Evolutionary conservation across 192 early-diverging fungal species (phyloP).

Genomic region (Backusella tarrabulga): DNA sequence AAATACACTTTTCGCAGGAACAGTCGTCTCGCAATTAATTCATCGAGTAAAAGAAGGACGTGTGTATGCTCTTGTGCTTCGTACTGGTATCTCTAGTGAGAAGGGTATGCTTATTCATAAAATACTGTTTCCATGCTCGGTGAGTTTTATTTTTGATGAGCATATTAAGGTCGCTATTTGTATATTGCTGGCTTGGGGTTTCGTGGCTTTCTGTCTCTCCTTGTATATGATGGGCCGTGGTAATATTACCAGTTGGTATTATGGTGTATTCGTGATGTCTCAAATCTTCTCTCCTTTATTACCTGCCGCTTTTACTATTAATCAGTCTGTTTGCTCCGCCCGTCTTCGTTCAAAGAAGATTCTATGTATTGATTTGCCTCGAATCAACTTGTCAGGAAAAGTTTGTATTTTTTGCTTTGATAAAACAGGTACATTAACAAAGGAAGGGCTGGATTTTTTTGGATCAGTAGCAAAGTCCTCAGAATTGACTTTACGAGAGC

Average conservation of each 20-base stretch:
- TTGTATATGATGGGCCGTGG: conserved; percentile 59
- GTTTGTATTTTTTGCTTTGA: conserved; percentile 77
- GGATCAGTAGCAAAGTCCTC: conserved; percentile 27
- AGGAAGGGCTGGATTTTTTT: conserved; percentile 66
- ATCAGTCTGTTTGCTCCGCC: conserved; percentile 65
- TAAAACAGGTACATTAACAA: conserved; percentile 78
- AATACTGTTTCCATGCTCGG: conserved; percentile 66
- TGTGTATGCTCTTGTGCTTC: conserved; percentile 57
- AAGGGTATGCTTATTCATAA: conserved; percentile 73
- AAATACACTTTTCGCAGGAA: conserved; percentile 69
- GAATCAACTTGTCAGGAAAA: conserved; percentile 74
- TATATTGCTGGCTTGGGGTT: conserved; percentile 65
- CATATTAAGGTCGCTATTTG: conserved; percentile 70
- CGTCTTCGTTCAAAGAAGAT: conserved; percentile 62
- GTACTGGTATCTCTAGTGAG: conserved; percentile 63
- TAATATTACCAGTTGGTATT: conserved; percentile 69
- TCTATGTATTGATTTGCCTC: conserved; percentile 66
- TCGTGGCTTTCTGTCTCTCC: conserved; percentile 52
- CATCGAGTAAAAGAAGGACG: conserved; percentile 21
- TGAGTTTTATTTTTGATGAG: conserved; percentile 78
- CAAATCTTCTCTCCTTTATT: conserved; percentile 67
- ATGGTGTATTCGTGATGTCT: conserved; percentile 72
- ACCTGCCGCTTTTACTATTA: conserved; percentile 72
- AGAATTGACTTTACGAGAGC: conserved; percentile 20
- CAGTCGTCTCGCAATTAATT: conserved; percentile 55